Conservation (phyloP, 2,329 filamentous ascomycete genomes). For the Coccinonectria pachysandricola region DNA sequence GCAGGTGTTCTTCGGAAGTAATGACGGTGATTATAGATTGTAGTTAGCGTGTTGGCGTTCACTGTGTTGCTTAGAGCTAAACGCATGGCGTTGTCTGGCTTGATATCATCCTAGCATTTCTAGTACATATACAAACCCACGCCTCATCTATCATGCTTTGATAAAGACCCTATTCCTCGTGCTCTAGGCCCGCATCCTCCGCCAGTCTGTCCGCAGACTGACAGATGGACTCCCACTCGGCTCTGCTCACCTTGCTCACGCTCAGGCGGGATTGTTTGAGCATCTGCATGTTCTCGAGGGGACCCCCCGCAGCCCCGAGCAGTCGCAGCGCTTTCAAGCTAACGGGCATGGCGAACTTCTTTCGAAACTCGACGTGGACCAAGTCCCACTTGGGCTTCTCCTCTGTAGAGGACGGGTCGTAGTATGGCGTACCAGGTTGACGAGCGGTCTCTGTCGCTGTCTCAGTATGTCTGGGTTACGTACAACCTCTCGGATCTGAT, state of each 20-base stretch:
- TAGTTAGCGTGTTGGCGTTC: too few relatives aligned
- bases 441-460: conserved; percentile 20
- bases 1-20: conserved; percentile 24
- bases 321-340: conserved; percentile 61
- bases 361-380: conserved; percentile 78
- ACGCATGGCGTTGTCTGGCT: too few relatives aligned
- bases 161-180: too few relatives aligned
- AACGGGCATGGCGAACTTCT: conserved; percentile 66
- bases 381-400: conserved; percentile 62
- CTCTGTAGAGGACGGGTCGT: conserved; percentile 61
- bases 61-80: too few relatives aligned
- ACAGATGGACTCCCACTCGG: conserved; percentile 57
- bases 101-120: too few relatives aligned
- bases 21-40: too few relatives aligned
- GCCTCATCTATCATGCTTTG: too few relatives aligned
- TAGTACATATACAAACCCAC: too few relatives aligned
- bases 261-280: conserved; percentile 74
- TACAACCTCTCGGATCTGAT: fast-evolving
- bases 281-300: conserved; percentile 69
- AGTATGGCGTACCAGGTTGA: conserved; percentile 52
- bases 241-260: conserved; percentile 56
- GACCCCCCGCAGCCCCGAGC: conserved; percentile 42
- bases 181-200: conserved; percentile 26
- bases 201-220: conserved; percentile 38
- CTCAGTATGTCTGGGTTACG: fast-evolving